These are phyloP conservation scores for Noccaea bulbosa DNA, from an alignment of 345 rosid species.

Conservation along the genomic window DNA sequence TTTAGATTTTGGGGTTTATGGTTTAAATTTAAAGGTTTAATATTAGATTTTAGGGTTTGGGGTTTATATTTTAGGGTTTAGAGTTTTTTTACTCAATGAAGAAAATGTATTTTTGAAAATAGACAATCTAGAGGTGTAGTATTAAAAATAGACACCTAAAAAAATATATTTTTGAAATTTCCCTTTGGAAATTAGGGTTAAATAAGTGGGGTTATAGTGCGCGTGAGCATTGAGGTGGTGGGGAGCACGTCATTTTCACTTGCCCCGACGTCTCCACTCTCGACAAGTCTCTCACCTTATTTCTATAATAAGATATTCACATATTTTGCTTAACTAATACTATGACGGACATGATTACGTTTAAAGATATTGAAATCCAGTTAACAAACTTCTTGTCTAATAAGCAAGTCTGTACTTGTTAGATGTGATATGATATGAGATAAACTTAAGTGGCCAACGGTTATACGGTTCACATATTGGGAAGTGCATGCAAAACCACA, in stretches of 20 bases:
- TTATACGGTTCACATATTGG: background rate
- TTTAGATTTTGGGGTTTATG: too few species aligned
- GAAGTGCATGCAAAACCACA: too few species aligned
- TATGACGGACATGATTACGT: slow-evolving; percentile 23
- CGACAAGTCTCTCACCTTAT: slow-evolving; percentile 24
- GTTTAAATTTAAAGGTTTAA: too few species aligned
- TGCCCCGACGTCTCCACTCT: slow-evolving; percentile 32
- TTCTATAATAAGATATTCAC: slow-evolving; percentile 26
- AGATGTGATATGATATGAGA: slow-evolving; percentile 5
- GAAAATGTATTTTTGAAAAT: too few species aligned
- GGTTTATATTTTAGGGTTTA: too few species aligned
- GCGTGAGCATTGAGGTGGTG: slow-evolving; percentile 43
- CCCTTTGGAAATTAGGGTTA: slow-evolving; percentile 38
- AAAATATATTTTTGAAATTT: too few species aligned
- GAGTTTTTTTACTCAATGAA: too few species aligned
- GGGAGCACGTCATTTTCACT: slow-evolving; percentile 43
- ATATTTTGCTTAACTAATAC: slow-evolving; percentile 4
- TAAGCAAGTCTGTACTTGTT: background rate
- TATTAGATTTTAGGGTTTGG: too few species aligned
- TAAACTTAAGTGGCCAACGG: background rate
- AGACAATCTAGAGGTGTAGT: too few species aligned
- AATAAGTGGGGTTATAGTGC: slow-evolving; percentile 39
- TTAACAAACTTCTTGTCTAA: slow-evolving; percentile 5
- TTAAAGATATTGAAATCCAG: background rate
- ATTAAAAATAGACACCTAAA: too few species aligned